Percentiles rank a stretch among this genome's conserved stretches.
phyloP scores from a whole-genome alignment of 306 rosid genomes.

The Mucuna pruriens region DNA sequence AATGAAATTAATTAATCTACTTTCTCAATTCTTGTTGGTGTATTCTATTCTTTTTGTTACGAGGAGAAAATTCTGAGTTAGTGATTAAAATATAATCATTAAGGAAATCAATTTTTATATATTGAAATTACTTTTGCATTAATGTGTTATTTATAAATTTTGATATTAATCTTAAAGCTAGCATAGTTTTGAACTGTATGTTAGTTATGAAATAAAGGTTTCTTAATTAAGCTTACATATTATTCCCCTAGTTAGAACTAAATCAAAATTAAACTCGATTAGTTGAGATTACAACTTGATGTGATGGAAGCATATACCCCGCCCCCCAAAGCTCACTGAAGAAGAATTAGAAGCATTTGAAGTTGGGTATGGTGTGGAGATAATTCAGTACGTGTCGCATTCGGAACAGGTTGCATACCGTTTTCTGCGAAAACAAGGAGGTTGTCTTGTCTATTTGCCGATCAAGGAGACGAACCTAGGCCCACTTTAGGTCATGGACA shows the following conservation, averaged over 20 bases:
- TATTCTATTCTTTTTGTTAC: no score
- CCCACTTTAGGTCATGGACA: slow-evolving; percentile 55
- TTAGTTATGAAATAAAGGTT: background rate
- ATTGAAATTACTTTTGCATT: background rate
- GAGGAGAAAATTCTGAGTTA: no score
- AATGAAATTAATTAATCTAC: no score
- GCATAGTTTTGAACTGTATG: background rate
- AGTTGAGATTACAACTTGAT: background rate
- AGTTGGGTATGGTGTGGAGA: background rate
- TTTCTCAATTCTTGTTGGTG: no score
- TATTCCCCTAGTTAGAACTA: background rate
- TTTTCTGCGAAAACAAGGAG: slow-evolving; percentile 50
- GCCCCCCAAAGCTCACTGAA: background rate
- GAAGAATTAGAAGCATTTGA: slow-evolving; percentile 5
- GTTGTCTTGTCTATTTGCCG: slow-evolving; percentile 53
- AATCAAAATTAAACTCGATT: background rate
- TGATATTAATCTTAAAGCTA: background rate
- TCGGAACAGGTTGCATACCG: slow-evolving; percentile 44
- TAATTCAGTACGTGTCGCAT: slow-evolving; percentile 32
- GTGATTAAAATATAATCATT: no score
- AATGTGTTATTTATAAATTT: background rate
- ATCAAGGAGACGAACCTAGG: slow-evolving; percentile 20
- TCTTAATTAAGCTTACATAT: background rate
- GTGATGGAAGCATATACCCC: background rate
- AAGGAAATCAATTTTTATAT: background rate